phyloP scores from a whole-genome alignment of 2,329 filamentous ascomycete species.

The Tolypocladium ophioglossoides region DNA sequence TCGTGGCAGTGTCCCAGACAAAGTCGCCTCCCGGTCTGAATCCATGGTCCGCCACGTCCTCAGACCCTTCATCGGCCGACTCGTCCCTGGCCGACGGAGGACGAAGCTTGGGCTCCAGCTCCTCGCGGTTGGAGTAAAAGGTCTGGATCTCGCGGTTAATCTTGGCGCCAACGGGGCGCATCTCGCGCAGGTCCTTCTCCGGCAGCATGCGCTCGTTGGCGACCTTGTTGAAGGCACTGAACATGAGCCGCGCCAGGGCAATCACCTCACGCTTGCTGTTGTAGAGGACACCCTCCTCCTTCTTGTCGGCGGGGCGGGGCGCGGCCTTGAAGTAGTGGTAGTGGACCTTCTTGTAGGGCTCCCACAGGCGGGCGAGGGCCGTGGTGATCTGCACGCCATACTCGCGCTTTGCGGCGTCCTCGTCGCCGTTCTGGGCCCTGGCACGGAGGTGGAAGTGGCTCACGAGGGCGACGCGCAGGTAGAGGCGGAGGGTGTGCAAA shows the following conservation, averaged over 20 bases:
- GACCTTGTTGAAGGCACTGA: slow-evolving; percentile 33
- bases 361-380: slow-evolving; percentile 41
- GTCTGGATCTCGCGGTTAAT: slow-evolving; percentile 26
- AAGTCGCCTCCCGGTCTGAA: slow-evolving; percentile 12
- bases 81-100: slow-evolving; percentile 1
- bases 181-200: slow-evolving; percentile 18
- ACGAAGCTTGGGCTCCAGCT: slow-evolving; percentile 20
- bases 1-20: slow-evolving; percentile 21
- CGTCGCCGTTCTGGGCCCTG: slow-evolving; percentile 17
- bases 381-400: slow-evolving; percentile 39
- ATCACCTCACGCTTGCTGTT: slow-evolving; percentile 30
- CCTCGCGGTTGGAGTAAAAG: slow-evolving; percentile 23
- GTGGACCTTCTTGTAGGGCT: slow-evolving; percentile 31
- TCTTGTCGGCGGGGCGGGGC: slow-evolving; percentile 11
- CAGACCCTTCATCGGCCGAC: slow-evolving; percentile 8
- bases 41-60: slow-evolving; percentile 5
- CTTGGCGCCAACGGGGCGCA: slow-evolving; percentile 21
- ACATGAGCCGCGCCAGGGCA: slow-evolving; percentile 34
- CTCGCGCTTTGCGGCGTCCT: slow-evolving; percentile 24
- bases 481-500: slow-evolving; percentile 38
- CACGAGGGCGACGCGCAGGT: slow-evolving; percentile 44
- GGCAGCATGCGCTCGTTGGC: slow-evolving; percentile 28
- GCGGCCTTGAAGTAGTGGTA: slow-evolving; percentile 23
- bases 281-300: slow-evolving; percentile 16
- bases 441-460: slow-evolving; percentile 29